These are phyloP conservation scores for Ramaria sp. DNA, from an alignment of 768 basidiomycete genomes.

Conservation along the genomic window DNA sequence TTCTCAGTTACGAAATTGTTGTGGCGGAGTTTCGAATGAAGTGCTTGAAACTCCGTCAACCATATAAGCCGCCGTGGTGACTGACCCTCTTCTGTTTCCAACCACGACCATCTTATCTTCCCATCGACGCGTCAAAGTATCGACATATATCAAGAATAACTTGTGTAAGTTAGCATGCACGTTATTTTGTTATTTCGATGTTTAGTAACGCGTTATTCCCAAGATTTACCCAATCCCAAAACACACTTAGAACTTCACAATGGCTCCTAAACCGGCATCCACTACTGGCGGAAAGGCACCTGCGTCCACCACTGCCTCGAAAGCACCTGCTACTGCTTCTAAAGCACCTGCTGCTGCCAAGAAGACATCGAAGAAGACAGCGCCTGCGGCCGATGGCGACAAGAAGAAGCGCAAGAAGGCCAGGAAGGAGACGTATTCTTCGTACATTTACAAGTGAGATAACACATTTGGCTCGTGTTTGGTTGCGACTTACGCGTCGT, in stretches of 20 bases:
- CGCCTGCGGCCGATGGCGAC: constrained; percentile 42
- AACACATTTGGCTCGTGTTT: neutral
- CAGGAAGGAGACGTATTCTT: constrained; percentile 75
- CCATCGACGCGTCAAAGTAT: neutral
- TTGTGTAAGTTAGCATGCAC: neutral
- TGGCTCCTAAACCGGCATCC: constrained; percentile 26
- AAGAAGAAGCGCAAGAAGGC: constrained; percentile 77
- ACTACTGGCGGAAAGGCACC: constrained; percentile 48
- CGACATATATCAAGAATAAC: neutral
- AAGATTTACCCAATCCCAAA: neutral
- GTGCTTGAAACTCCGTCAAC: constrained; percentile 1
- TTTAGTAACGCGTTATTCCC: neutral
- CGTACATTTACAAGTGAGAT: constrained; percentile 72
- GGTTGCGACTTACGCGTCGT: neutral
- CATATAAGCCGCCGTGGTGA: neutral
- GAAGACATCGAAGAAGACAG: constrained; percentile 32
- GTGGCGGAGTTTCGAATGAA: neutral
- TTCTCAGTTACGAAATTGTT: neutral
- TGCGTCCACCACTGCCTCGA: constrained; percentile 27
- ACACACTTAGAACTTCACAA: neutral
- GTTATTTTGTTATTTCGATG: neutral
- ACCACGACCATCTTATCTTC: constrained; percentile 1
- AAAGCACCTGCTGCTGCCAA: constrained; percentile 45
- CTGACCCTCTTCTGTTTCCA: neutral
- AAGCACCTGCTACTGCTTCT: constrained; percentile 40